phyloP scores from a whole-genome alignment of 2,329 filamentous ascomycete species.

The Volutella citrinella region DNA sequence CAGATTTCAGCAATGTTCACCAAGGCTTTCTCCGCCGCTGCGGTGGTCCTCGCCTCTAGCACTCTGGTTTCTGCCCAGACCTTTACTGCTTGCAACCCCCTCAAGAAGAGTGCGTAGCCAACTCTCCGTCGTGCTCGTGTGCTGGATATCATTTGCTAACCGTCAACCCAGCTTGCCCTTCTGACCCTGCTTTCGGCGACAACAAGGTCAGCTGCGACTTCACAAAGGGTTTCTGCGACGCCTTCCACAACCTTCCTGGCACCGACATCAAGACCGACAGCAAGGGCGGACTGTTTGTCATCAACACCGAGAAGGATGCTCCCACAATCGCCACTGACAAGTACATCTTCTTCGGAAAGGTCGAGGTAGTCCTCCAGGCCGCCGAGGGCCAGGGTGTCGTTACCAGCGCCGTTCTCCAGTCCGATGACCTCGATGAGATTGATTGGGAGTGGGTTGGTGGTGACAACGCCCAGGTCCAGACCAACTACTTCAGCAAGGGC shows the following conservation, averaged over 20 bases:
- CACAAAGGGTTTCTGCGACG: conserved; percentile 64
- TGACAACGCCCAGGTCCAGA: conserved; percentile 71
- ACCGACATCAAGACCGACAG: conserved; percentile 47
- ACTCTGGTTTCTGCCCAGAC: conserved; percentile 54
- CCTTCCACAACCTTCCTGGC: conserved; percentile 45
- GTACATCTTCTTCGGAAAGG: conserved; percentile 95
- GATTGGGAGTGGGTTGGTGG: conserved; percentile 95
- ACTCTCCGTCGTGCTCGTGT: neutral
- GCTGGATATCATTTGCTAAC: neutral
- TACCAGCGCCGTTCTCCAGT: conserved; percentile 86
- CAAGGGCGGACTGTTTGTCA: conserved; percentile 59
- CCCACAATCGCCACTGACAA: conserved; percentile 74
- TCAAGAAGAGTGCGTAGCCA: conserved; percentile 43
- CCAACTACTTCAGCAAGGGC: conserved; percentile 81
- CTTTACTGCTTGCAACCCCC: conserved; percentile 53
- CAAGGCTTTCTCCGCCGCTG: conserved; percentile 43
- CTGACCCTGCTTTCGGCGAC: conserved; percentile 73
- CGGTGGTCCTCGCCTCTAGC: conserved; percentile 48
- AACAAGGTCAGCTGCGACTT: conserved; percentile 64
- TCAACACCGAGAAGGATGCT: conserved; percentile 62
- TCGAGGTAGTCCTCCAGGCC: conserved; percentile 76
- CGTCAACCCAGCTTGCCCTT: conserved; percentile 58
- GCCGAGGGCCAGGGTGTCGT: conserved; percentile 82
- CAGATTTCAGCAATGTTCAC: conserved; percentile 34
- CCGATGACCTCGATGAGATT: conserved; percentile 81